Evolutionary conservation across 176 grass and related monocot species (phyloP).

Genomic region (Triticum urartu): DNA sequence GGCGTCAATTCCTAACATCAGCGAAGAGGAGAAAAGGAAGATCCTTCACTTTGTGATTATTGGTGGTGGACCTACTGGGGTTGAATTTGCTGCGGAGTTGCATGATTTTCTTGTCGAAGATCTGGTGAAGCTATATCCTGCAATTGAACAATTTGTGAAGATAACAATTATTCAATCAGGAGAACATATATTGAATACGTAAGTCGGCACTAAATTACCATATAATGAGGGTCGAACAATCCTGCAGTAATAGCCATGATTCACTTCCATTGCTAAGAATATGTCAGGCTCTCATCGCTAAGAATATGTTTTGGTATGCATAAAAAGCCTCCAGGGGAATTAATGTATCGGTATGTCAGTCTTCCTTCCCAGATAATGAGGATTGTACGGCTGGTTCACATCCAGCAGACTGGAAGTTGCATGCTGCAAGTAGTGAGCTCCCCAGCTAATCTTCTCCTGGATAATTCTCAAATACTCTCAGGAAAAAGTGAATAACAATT

Average conservation of each 20-base stretch:
- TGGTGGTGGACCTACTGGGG: conserved; percentile 93
- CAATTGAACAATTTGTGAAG: conserved; percentile 63
- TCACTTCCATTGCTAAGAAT: conserved; percentile 12
- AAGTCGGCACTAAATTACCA: conserved; percentile 35
- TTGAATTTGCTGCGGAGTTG: conserved; percentile 96
- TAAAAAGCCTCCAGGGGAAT: background rate
- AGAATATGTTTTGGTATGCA: background rate
- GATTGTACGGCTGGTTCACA: background rate
- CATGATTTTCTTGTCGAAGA: conserved; percentile 96
- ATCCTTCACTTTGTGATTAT: conserved; percentile 91
- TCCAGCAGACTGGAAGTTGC: background rate
- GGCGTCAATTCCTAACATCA: conserved; percentile 66
- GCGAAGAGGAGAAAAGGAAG: conserved; percentile 73
- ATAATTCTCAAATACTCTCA: background rate
- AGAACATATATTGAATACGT: conserved; percentile 92
- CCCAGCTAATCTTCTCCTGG: background rate
- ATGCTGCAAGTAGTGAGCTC: background rate
- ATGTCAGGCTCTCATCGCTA: background rate
- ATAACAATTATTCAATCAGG: conserved; percentile 89
- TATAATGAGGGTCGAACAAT: background rate
- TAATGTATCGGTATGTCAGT: background rate
- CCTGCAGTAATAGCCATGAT: conserved; percentile 15
- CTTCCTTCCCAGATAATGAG: background rate
- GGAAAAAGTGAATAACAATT: background rate
- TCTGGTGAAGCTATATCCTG: conserved; percentile 85